These are phyloP conservation scores for Polyporus arcularius DNA, from an alignment of 768 basidiomycete species.

Conservation along the genomic window DNA sequence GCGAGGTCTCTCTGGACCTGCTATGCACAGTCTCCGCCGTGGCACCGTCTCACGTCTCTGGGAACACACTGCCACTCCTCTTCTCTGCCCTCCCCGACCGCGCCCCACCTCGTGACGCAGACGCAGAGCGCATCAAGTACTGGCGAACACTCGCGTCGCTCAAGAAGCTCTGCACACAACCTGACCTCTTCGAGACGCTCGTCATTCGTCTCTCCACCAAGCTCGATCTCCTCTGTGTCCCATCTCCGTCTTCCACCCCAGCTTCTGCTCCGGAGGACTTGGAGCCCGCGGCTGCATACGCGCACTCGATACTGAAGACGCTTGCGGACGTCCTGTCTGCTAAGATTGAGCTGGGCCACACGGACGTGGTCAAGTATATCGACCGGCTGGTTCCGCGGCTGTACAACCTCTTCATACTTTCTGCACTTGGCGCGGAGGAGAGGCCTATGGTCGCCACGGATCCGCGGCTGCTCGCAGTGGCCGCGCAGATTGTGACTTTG, in stretches of 20 bases:
- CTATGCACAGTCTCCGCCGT: slow-evolving; percentile 60
- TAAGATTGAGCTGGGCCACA: slow-evolving; percentile 51
- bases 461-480: slow-evolving; percentile 57
- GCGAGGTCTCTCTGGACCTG: slow-evolving; percentile 60
- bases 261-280: slow-evolving; percentile 34
- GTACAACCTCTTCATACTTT: slow-evolving; percentile 61
- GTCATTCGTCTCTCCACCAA: slow-evolving; percentile 77
- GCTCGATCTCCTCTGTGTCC: slow-evolving; percentile 66
- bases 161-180: slow-evolving; percentile 68
- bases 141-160: slow-evolving; percentile 72
- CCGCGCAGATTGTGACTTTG: slow-evolving; percentile 65
- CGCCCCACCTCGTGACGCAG: slow-evolving; percentile 57
- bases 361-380: slow-evolving; percentile 79
- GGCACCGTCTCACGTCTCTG: slow-evolving; percentile 66
- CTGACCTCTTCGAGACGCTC: slow-evolving; percentile 82
- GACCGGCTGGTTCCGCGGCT: slow-evolving; percentile 74
- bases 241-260: slow-evolving; percentile 20
- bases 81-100: slow-evolving; percentile 73
- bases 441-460: slow-evolving; percentile 39
- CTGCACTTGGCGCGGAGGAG: slow-evolving; percentile 32
- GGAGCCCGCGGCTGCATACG: slow-evolving; percentile 80
- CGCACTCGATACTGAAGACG: slow-evolving; percentile 76
- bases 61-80: slow-evolving; percentile 78
- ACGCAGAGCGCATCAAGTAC: slow-evolving; percentile 57
- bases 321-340: slow-evolving; percentile 59